Evolutionary conservation across 2,329 filamentous ascomycete species (phyloP).

Genomic region (Helicocarpus griseus): DNA sequence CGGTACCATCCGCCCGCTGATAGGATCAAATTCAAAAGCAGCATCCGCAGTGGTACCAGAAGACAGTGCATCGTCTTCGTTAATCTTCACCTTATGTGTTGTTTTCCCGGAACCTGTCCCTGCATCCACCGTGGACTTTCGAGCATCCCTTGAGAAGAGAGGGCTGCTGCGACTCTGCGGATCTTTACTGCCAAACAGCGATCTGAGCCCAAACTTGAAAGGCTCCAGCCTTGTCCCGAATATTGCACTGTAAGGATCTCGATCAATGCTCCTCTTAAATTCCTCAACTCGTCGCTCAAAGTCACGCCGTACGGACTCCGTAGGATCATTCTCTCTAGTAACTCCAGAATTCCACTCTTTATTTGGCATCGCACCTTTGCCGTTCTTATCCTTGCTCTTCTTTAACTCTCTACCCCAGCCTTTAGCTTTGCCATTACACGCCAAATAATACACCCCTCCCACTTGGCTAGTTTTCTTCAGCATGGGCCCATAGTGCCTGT

Average conservation of each 20-base stretch:
- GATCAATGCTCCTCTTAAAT: conserved; percentile 26
- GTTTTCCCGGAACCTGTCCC: background rate
- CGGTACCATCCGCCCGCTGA: conserved; percentile 32
- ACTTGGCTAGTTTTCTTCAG: too few species aligned
- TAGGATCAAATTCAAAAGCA: conserved; percentile 31
- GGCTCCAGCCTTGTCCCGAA: conserved; percentile 29
- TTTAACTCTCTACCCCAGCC: conserved; percentile 9
- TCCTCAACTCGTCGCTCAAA: conserved; percentile 25
- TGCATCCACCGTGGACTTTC: conserved; percentile 3
- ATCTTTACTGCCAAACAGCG: conserved; percentile 16
- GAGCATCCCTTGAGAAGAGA: background rate
- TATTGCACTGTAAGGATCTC: conserved; percentile 31
- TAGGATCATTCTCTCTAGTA: background rate
- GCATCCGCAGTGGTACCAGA: conserved; percentile 1
- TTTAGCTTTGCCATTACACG: too few species aligned
- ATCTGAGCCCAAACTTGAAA: conserved; percentile 15
- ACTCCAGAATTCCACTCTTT: background rate
- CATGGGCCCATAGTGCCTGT: too few species aligned
- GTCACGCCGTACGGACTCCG: background rate
- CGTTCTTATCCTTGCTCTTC: too few species aligned
- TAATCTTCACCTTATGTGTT: conserved; percentile 4
- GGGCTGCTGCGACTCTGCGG: too few species aligned
- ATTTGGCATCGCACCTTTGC: too few species aligned
- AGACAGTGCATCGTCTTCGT: background rate
- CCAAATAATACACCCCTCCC: too few species aligned